Conservation (phyloP, 1,139 yeast genomes). For the Taiozyma sp. region DNA sequence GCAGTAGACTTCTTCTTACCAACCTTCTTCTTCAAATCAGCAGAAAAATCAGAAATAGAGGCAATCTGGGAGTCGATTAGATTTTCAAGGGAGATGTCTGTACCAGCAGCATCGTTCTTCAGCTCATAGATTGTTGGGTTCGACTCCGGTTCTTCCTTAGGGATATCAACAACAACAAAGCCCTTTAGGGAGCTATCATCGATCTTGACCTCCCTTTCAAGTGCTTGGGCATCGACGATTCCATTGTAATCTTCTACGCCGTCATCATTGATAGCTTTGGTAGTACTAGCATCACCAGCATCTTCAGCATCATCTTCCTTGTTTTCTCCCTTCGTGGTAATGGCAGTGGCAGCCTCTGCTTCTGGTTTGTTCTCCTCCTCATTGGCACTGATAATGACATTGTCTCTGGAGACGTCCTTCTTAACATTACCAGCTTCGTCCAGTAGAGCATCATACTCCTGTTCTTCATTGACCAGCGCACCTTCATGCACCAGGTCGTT, state of each 20-base stretch:
- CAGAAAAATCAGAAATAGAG: conserved; percentile 20
- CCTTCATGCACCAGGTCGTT: conserved; percentile 59
- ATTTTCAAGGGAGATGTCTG: conserved; percentile 20
- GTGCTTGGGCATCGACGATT: conserved; percentile 1
- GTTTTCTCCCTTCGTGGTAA: no score
- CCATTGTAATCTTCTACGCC: conserved; percentile 1
- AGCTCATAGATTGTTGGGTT: conserved; percentile 8
- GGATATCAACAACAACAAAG: conserved; percentile 21
- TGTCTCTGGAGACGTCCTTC: conserved; percentile 11
- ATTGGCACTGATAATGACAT: conserved; percentile 10
- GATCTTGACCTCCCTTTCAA: conserved; percentile 2
- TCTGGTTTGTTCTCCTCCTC: conserved; percentile 6
- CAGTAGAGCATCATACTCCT: conserved; percentile 44
- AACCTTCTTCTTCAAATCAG: conserved; percentile 15
- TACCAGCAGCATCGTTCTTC: conserved; percentile 2
- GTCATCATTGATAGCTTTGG: neutral
- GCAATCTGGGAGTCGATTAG: conserved; percentile 25
- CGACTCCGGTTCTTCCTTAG: conserved; percentile 4
- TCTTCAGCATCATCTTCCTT: neutral
- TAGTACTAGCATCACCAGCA: neutral
- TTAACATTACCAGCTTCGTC: conserved; percentile 51
- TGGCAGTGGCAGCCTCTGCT: neutral
- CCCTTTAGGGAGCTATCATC: conserved; percentile 15
- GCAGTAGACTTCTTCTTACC: conserved; percentile 6
- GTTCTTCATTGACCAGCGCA: conserved; percentile 53